Base-by-base conservation (phyloP, 2,329 filamentous ascomycete genomes). In the Pseudocercospora fijiensis region DNA sequence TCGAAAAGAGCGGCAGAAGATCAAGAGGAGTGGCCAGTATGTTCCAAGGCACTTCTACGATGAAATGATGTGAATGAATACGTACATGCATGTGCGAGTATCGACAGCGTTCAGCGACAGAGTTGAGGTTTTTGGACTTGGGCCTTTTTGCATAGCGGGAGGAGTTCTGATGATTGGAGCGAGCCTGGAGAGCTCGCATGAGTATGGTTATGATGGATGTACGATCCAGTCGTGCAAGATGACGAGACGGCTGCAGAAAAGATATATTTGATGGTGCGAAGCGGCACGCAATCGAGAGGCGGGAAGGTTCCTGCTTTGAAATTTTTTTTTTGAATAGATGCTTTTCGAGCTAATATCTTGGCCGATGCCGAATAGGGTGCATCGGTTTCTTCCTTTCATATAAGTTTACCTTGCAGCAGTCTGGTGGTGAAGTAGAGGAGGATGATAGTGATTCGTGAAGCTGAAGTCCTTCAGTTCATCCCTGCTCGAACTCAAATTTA, bases 1-100 rank as follows among this genome's bases (percentile, higher is more conserved):
- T 52, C 43, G 22, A 59, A 28, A 13, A 62, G 45, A 28, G 33
- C 22, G 49, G 28, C 10, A n/a, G 24, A 51, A 53, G 45, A 65
- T 62, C 63, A 58, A 58, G 59, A 41, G 60, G 58, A 49, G 58
- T 65, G 47, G 52, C 58, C 37, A 43, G 45, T 18, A 53, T 53
- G 45, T 57, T 61, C 16, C 58, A 65, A 20, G 63, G 60, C 43
- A 56, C 49, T 56, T 58, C 27, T 59, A 65, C 41, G 60, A 61
- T 61, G 58, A 56, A 56, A 56, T 33, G 58, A 45, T 22, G 51
- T 52, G 27, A 58, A 26, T 51, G 55, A 20, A 41, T 20, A 27
- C 11, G 16, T n/a, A 53, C 49, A 53, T 24, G 26, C 28, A 30
- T n/a, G 26, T 28, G 26, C 49, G 26, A 27, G 22, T n/a, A 53